phyloP scores from a whole-genome alignment of 2,329 filamentous ascomycete genomes.

The Thielaviopsis ethacetica region DNA sequence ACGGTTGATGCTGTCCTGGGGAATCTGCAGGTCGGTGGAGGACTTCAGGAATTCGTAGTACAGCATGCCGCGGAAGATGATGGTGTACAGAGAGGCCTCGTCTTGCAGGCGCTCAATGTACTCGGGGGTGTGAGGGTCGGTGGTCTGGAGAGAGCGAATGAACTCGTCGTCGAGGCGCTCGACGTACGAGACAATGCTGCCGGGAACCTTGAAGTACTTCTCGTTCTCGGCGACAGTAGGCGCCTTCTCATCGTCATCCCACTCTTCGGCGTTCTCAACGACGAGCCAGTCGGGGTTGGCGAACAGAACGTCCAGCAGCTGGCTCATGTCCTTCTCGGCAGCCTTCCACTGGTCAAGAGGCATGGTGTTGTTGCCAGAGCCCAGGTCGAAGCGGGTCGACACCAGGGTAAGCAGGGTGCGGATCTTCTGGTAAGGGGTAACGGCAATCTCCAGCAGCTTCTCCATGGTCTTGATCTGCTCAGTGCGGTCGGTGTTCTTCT shows the following conservation, averaged over 20 bases:
- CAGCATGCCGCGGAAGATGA: slow-evolving; percentile 72
- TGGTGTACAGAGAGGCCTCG: slow-evolving; percentile 78
- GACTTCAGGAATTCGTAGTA: slow-evolving; percentile 75
- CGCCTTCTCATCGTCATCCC: slow-evolving; percentile 96
- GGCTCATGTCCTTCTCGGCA: slow-evolving; percentile 71
- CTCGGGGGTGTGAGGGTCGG: slow-evolving; percentile 95
- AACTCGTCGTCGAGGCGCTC: slow-evolving; percentile 96
- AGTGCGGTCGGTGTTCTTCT: slow-evolving; percentile 91
- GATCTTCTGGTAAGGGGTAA: slow-evolving; percentile 84
- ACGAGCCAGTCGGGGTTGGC: slow-evolving; percentile 67
- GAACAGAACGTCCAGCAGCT: slow-evolving; percentile 65
- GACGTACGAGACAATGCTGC: slow-evolving; percentile 84
- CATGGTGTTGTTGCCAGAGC: slow-evolving; percentile 65
- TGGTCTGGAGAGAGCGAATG: slow-evolving; percentile 87
- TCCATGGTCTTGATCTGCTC: slow-evolving; percentile 98
- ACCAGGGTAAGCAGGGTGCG: slow-evolving; percentile 82
- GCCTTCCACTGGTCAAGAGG: slow-evolving; percentile 92
- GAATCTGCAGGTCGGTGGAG: slow-evolving; percentile 50
- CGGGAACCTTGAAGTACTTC: slow-evolving; percentile 76
- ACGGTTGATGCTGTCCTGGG: slow-evolving; percentile 81
- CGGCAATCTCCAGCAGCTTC: slow-evolving; percentile 78
- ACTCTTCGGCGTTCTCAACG: slow-evolving; percentile 84
- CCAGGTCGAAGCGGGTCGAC: slow-evolving; percentile 87
- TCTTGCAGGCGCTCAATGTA: slow-evolving; percentile 93
- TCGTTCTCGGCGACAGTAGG: slow-evolving; percentile 58